Conservation (phyloP, 2,329 filamentous ascomycete species). For the Monosporascus sp. region DNA sequence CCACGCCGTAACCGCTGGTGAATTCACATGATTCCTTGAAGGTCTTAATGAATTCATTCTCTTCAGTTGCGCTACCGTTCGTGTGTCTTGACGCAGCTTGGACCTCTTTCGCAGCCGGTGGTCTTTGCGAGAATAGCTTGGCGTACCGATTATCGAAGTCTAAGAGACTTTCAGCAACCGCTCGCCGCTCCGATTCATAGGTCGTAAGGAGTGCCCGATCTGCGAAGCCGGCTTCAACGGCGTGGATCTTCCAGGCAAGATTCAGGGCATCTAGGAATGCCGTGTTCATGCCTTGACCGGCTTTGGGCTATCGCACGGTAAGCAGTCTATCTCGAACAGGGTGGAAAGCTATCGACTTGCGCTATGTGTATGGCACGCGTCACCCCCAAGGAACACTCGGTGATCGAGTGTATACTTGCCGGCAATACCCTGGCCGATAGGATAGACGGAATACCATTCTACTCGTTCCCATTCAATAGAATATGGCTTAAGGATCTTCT, state of each 20-base stretch:
- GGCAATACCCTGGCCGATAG: constrained; percentile 69
- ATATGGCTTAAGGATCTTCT: constrained; percentile 62
- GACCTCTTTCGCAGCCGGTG: constrained; percentile 69
- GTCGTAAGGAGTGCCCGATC: constrained; percentile 70
- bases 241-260: constrained; percentile 93
- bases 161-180: constrained; percentile 78
- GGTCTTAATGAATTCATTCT: constrained; percentile 80
- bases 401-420: constrained; percentile 63
- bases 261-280: constrained; percentile 80
- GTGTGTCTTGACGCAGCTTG: constrained; percentile 52
- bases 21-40: constrained; percentile 93
- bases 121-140: constrained; percentile 78
- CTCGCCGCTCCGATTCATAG: constrained; percentile 81
- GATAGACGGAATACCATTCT: constrained; percentile 74
- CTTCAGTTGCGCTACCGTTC: constrained; percentile 33
- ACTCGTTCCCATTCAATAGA: constrained; percentile 62
- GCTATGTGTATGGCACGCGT: constrained; percentile 76
- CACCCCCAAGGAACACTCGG: constrained; percentile 69
- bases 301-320: constrained; percentile 59
- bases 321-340: neutral
- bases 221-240: constrained; percentile 79
- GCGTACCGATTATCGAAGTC: constrained; percentile 87
- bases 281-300: constrained; percentile 76
- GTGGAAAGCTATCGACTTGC: constrained; percentile 36
- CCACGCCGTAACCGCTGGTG: constrained; percentile 86